Evolutionary conservation across 1,139 yeast genomes (phyloP), one percentile per base, ranked within the genome.

Genomic region (Taiozyma sp.): DNA sequence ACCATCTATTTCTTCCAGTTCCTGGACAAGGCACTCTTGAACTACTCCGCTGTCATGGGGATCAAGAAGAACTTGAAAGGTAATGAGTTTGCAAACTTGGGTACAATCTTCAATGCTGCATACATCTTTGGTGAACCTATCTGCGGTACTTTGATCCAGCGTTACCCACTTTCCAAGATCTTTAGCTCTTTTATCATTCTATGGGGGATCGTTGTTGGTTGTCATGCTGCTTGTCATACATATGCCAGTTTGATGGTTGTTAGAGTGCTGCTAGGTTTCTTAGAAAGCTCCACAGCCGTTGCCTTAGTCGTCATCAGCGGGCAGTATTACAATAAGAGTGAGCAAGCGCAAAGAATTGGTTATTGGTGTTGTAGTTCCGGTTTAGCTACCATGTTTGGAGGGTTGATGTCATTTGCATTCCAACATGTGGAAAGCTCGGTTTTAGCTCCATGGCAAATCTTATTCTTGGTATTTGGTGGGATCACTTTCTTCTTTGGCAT

Each of bases 261-360:
- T 13, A 68, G 87, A 46, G 75, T 78, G 12, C 56, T 81, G 12
- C 62, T 83, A 34, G 91, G 90, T 1, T 64, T 75, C 49, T 71
- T 81, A 45, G 90, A 84, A 62, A 72, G 79, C 46, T 72, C 80
- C 4, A 70, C 79, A 51, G 78, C 83, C 22, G 88, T 87, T 2
- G 83, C 84, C 0, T 78, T 80, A 58, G 78, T 83, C 30, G 74
- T 84, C 27, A 70, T 84, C 36, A 76, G 82, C 8, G 72, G 80
- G 14, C 80, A 78, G 69, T 81, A 80, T 71, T 81, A 78, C 62
- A 73, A 70, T 28, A 73, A 75, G 53, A 71, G 74, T 14, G 85
- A 81, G 58, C 83, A 79, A 53, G 74, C 78, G 50, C 68, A 76
- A 30, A 69, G 84, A 59, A 79, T 79, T 48, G 76, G 81, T 12